Conservation (phyloP, 2,329 filamentous ascomycete species). For the Tolypocladium amazonense region DNA sequence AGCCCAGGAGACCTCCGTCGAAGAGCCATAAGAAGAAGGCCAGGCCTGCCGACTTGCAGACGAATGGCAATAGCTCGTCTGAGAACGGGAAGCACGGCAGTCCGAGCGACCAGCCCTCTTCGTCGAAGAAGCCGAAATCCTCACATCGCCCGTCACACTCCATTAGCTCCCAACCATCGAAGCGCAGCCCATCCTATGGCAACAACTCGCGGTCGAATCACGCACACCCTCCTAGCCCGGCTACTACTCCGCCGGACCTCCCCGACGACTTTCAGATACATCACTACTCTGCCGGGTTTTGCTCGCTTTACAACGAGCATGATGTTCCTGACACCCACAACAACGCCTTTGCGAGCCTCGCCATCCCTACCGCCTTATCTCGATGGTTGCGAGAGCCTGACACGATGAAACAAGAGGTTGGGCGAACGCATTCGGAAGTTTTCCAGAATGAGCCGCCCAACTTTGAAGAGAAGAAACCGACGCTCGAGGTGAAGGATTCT, state of each 20-base stretch:
- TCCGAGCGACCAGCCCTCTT: constrained; percentile 38
- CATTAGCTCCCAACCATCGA: constrained; percentile 54
- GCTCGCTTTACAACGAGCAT: constrained; percentile 59
- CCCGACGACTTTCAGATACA: constrained; percentile 54
- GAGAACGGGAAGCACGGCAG: constrained; percentile 40
- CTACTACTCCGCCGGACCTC: constrained; percentile 60
- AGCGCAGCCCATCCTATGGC: constrained; percentile 53
- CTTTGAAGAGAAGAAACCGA: constrained; percentile 30
- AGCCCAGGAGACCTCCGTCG: constrained; percentile 60
- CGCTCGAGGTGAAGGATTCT: constrained; percentile 39
- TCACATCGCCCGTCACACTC: constrained; percentile 72
- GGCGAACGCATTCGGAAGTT: constrained; percentile 54
- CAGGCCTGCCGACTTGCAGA: constrained; percentile 57
- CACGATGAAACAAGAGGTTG: constrained; percentile 56
- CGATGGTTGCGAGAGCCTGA: constrained; percentile 69
- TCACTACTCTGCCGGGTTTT: constrained; percentile 65
- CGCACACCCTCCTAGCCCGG: constrained; percentile 59
- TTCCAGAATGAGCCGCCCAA: constrained; percentile 46
- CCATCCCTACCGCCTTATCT: constrained; percentile 63
- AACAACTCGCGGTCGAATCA: constrained; percentile 55
- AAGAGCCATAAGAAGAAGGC: constrained; percentile 85
- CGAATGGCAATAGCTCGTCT: constrained; percentile 55
- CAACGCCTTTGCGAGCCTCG: constrained; percentile 70
- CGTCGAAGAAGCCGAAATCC: constrained; percentile 71
- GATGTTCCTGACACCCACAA: constrained; percentile 50